Percentiles rank a stretch among this genome's conserved stretches.
Conservation (phyloP, 169 alveolate species). For the Eimeria falciformis region DNA sequence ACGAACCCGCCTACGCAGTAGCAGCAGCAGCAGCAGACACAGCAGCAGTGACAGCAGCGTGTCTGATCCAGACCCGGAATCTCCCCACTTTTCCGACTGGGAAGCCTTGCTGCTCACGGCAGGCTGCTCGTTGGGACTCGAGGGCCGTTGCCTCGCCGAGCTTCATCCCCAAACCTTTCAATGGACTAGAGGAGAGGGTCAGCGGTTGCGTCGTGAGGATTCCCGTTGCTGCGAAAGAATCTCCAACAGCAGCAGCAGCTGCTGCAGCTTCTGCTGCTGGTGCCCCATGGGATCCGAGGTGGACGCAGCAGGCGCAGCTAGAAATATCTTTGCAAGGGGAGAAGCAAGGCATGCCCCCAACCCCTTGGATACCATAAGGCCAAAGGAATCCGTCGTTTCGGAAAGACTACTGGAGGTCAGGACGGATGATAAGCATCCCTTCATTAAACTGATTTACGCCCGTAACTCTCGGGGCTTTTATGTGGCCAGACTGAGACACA, state of each 20-base stretch:
- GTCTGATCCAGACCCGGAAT: background rate
- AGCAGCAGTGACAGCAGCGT: background rate
- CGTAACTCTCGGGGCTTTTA: slow-evolving; percentile 13
- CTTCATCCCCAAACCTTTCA: slow-evolving; percentile 12
- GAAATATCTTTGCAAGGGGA: background rate
- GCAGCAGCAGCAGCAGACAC: background rate
- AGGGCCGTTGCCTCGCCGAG: background rate
- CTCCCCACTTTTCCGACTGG: background rate
- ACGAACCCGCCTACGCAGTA: background rate
- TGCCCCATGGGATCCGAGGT: slow-evolving; percentile 43
- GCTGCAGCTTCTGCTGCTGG: slow-evolving; percentile 42
- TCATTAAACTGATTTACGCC: background rate
- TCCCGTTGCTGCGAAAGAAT: background rate
- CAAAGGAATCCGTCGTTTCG: slow-evolving; percentile 12
- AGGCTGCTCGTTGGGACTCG: slow-evolving; percentile 23
- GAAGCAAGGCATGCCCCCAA: slow-evolving; percentile 42
- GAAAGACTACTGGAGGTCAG: background rate
- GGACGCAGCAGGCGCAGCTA: background rate
- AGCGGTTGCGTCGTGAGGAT: background rate
- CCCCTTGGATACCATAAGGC: background rate
- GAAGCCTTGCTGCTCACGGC: slow-evolving; percentile 2
- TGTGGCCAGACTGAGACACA: background rate
- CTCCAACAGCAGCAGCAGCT: background rate
- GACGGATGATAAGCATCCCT: slow-evolving; percentile 35
- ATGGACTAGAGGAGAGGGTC: slow-evolving; percentile 20